phyloP scores from a whole-genome alignment of 192 early-diverging fungal genomes.

The Entomortierella chlamydospora region DNA sequence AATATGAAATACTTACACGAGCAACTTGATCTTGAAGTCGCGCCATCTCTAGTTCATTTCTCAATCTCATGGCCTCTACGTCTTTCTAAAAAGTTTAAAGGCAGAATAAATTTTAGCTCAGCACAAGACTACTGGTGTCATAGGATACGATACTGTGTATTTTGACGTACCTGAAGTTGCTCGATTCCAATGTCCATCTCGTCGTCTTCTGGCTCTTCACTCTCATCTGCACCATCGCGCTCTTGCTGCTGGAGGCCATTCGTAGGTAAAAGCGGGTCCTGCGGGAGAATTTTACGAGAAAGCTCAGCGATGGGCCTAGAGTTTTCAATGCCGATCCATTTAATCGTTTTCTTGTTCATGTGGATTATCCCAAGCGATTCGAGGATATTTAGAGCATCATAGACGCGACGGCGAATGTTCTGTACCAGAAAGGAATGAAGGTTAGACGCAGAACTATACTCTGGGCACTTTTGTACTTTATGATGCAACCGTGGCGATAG shows the following conservation, averaged over 20 bases:
- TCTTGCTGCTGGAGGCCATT: conserved; percentile 4
- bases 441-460: not conserved
- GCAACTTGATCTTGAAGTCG: conserved; percentile 40
- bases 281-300: conserved; percentile 1
- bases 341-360: conserved; percentile 74
- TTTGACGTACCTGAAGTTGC: conserved; percentile 36
- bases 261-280: too few relatives aligned
- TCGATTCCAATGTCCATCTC: conserved; percentile 53
- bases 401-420: conserved; percentile 77
- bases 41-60: conserved; percentile 23
- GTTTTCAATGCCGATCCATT: conserved; percentile 69
- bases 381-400: conserved; percentile 78
- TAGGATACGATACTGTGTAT: too few relatives aligned
- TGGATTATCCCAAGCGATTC: conserved; percentile 73
- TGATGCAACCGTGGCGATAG: not conserved
- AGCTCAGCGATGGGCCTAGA: conserved; percentile 33
- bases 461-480: too few relatives aligned
- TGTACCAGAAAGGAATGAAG: conserved; percentile 41
- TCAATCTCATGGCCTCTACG: conserved; percentile 36
- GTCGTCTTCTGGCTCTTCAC: conserved; percentile 52
- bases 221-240: conserved; percentile 46
- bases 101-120: not conserved
- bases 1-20: conserved; percentile 18
- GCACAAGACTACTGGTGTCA: too few relatives aligned
- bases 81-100: conserved; percentile 22